Percentiles rank a stretch among this genome's conserved stretches.
Conservation (phyloP, 805 yeast genomes). For the Zygotorulaspora chibaensis region DNA sequence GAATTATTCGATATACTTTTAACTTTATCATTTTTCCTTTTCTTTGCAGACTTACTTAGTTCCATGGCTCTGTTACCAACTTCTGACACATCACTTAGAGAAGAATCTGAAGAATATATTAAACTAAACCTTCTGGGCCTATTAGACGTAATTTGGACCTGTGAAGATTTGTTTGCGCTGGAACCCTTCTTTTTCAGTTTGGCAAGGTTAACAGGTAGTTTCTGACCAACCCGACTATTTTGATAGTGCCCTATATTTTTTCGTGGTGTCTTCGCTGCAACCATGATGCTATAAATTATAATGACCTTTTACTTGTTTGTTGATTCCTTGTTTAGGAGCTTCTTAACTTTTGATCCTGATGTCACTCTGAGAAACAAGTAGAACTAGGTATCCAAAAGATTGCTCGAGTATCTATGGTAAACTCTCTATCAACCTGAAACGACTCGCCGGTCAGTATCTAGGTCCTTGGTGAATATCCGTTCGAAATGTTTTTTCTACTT, state of each 20-base stretch:
- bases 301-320: no score
- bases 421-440: background rate
- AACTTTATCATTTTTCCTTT: constrained; percentile 17
- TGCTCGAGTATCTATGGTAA: background rate
- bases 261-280: constrained; percentile 27
- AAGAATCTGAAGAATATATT: constrained; percentile 42
- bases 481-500: background rate
- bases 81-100: constrained; percentile 38
- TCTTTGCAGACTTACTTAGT: constrained; percentile 11
- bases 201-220: constrained; percentile 10
- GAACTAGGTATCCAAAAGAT: background rate
- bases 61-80: constrained; percentile 27
- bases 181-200: constrained; percentile 7
- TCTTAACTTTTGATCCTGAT: no score
- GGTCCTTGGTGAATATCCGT: background rate
- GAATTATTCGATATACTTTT: constrained; percentile 27
- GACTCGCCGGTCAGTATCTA: background rate
- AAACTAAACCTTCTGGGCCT: constrained; percentile 43
- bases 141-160: constrained; percentile 2
- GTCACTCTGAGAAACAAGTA: no score
- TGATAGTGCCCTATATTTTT: constrained; percentile 14
- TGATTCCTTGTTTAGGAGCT: background rate
- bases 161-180: background rate
- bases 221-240: constrained; percentile 11
- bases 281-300: constrained; percentile 3